phyloP scores from a whole-genome alignment of 2,329 filamentous ascomycete species.

The Pseudocercospora musae region DNA sequence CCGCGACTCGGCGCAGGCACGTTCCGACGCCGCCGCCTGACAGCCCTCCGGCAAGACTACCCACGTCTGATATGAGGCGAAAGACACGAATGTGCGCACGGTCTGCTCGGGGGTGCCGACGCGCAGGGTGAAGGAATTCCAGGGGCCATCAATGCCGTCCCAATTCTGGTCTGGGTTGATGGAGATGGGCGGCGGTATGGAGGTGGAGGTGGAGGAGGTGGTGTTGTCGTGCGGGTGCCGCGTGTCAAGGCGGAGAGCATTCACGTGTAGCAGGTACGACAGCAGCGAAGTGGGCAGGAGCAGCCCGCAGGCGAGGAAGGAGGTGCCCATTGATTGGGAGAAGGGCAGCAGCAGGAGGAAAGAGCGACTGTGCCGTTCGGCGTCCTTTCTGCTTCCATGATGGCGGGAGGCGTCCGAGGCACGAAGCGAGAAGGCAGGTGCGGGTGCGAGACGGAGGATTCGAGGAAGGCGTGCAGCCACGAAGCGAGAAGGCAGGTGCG shows the following conservation, averaged over 20 bases:
- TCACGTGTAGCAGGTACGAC: constrained; percentile 14
- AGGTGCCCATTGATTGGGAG: constrained; percentile 8
- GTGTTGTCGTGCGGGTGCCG: constrained; percentile 10
- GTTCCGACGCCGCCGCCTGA: constrained; percentile 31
- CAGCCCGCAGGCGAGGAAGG: constrained; percentile 18
- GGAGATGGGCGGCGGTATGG: constrained; percentile 28
- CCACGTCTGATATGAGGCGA: constrained; percentile 69
- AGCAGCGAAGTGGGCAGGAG: constrained; percentile 26
- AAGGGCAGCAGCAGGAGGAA: background rate
- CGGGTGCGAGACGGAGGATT: no score
- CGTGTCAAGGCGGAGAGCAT: constrained; percentile 12
- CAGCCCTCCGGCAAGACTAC: constrained; percentile 60
- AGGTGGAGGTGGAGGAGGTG: no score
- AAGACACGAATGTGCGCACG: constrained; percentile 61
- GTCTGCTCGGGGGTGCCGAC: constrained; percentile 54
- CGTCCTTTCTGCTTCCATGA: background rate
- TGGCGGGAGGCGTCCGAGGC: background rate
- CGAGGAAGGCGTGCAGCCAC: no score
- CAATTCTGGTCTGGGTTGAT: constrained; percentile 33
- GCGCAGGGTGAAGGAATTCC: constrained; percentile 66
- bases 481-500: no score
- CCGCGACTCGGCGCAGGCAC: constrained; percentile 52
- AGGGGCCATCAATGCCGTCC: constrained; percentile 65
- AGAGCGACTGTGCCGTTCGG: background rate
- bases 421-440: no score